Base-by-base conservation (phyloP, 2,329 filamentous ascomycete species). In the Lasiodiplodia sp. region DNA sequence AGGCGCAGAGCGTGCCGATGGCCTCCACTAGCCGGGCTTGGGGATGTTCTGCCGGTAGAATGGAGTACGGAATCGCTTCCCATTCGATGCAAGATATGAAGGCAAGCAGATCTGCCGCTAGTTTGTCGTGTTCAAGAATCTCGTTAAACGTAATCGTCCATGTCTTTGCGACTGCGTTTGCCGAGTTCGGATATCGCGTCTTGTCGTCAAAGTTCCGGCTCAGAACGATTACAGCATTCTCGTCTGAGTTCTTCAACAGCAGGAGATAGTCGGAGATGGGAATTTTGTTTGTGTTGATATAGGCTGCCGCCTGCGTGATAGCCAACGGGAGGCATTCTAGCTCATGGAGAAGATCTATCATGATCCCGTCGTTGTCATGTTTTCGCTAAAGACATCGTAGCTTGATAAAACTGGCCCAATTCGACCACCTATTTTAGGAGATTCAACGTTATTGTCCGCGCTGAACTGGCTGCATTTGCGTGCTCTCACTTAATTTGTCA, bases 121-220 rank as follows among this genome's bases (percentile, higher is more conserved):
- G 65, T 21, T 68, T 52, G 69, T 81, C 69, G 16, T 71, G 40
- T 23, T 67, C 53, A 53, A 70, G 73, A 28, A 81, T 80, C 49
- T 78, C 73, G 12, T 77, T 68, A 58, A 81, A 81, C 11, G 78
- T 80, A 38, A 81, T 76, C 4, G 77, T 71, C 78, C 76, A 82
- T 31, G 78, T 81, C 12, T 72, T 77, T 10, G 75, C 74, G 34
- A 82, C 73, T 11, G 79, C 71, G 68, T 78, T 80, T 53, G 75
- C 70, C 12, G 74, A 71, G 12, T 74, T 71, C 5, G 58, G 62
- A 66, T 80, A 78, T 51, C 76, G 73, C 21, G 69, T 69, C 37
- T 69, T 34, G 70, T 81, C 79, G 47, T 75, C 70, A 58, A 80
- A 80, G 21, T 75, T 73, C 71, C 73, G 64, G 58, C 71, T 78